These are phyloP conservation scores for Globisporangium splendens DNA, from an alignment of 352 stramenopile species.

Conservation along the genomic window DNA sequence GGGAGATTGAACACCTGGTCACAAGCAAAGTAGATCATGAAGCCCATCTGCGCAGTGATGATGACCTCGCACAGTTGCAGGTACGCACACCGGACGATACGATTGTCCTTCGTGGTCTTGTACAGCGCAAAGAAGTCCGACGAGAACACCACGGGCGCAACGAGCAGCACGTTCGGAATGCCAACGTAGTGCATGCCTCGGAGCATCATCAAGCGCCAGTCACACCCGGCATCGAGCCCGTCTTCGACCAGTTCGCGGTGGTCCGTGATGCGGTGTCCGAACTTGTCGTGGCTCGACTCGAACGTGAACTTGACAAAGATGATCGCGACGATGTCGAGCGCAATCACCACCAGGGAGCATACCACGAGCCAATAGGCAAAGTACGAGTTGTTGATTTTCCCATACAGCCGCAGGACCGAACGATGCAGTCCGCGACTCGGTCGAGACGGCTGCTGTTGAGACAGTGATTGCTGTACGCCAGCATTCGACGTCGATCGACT, in stretches of 20 bases:
- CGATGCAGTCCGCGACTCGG: not conserved
- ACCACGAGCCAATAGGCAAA: constrained; percentile 66
- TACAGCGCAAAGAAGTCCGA: constrained; percentile 47
- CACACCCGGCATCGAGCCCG: constrained; percentile 14
- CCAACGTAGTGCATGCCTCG: constrained; percentile 47
- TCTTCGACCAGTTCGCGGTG: constrained; percentile 8
- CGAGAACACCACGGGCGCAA: constrained; percentile 56
- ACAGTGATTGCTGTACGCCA: not conserved
- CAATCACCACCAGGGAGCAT: constrained; percentile 45
- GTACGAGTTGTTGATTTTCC: constrained; percentile 65
- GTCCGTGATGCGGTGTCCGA: not conserved
- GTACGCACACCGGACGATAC: constrained; percentile 64
- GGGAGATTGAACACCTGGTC: constrained; percentile 42
- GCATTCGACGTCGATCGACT: constrained; percentile 8
- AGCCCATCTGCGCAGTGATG: constrained; percentile 43
- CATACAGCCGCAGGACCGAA: constrained; percentile 20
- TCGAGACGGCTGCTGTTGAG: not conserved
- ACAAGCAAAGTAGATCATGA: constrained; percentile 55
- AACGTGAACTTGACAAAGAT: constrained; percentile 31
- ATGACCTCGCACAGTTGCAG: constrained; percentile 69
- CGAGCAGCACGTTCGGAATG: constrained; percentile 51
- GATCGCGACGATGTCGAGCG: constrained; percentile 39
- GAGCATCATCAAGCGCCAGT: constrained; percentile 34
- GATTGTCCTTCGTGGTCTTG: constrained; percentile 33
- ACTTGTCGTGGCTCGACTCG: constrained; percentile 16